A percentile compares a stretch with the other conserved stretches of the same genome.
These are phyloP conservation scores for Penicillium sp. DNA, from an alignment of 2,329 filamentous ascomycete genomes.

Conservation along the genomic window DNA sequence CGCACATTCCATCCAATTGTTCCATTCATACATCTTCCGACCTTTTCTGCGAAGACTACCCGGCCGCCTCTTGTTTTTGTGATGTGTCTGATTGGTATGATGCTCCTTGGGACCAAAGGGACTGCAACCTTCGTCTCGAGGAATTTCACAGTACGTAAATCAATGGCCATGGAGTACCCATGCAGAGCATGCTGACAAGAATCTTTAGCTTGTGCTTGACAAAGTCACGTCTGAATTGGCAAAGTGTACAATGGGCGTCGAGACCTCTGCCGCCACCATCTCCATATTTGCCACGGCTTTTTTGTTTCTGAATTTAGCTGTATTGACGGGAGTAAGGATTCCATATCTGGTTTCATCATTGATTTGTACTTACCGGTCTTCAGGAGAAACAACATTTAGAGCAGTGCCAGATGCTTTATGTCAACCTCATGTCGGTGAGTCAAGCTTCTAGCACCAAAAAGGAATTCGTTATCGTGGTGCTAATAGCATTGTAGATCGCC, in stretches of 20 bases:
- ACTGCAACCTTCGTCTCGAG: slow-evolving; percentile 50
- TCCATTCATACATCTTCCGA: slow-evolving; percentile 54
- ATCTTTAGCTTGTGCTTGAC: slow-evolving; percentile 32
- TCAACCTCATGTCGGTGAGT: slow-evolving; percentile 47
- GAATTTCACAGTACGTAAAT: slow-evolving; percentile 44
- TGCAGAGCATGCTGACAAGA: no score
- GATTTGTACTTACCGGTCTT: slow-evolving; percentile 6
- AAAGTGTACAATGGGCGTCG: slow-evolving; percentile 40
- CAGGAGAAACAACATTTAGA: slow-evolving; percentile 46
- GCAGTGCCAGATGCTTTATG: slow-evolving; percentile 52
- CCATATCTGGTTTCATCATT: not conserved
- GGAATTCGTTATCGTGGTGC: not conserved
- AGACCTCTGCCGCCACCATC: slow-evolving; percentile 44
- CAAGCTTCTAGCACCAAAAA: not conserved
- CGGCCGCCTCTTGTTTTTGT: slow-evolving; percentile 48
- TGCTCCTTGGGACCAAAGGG: slow-evolving; percentile 52
- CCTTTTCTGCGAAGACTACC: slow-evolving; percentile 51
- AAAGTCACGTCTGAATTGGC: slow-evolving; percentile 45
- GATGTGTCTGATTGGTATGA: slow-evolving; percentile 55
- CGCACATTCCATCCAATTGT: slow-evolving; percentile 54
- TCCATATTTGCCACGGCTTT: slow-evolving; percentile 49
- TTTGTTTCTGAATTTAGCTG: slow-evolving; percentile 50
- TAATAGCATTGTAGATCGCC: slow-evolving; percentile 33
- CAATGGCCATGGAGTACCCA: no score
- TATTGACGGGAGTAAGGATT: slow-evolving; percentile 44